A percentile compares a stretch with the other conserved stretches of the same genome.
phyloP scores from a whole-genome alignment of 2,329 filamentous ascomycete species.

The Pyrenochaeta sp. region DNA sequence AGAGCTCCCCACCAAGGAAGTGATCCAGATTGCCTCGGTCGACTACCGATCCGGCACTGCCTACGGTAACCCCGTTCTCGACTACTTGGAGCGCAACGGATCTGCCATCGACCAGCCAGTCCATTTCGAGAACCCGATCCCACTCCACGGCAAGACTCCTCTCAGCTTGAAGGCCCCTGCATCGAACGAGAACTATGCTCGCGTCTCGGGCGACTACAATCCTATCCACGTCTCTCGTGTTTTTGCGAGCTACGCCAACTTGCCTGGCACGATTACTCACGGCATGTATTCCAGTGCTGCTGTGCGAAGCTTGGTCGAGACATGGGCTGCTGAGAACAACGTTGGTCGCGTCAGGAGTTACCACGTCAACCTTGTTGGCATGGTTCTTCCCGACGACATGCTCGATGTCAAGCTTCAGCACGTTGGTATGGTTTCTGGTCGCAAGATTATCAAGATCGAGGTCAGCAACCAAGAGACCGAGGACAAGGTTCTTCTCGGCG shows the following conservation, averaged over 20 bases:
- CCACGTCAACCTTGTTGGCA: conserved; percentile 95
- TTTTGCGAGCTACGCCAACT: conserved; percentile 93
- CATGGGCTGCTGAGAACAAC: conserved; percentile 99
- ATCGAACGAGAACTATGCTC: conserved; percentile 97
- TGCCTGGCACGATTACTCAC: conserved; percentile 97
- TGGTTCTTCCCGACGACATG: conserved; percentile 97
- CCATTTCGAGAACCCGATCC: conserved; percentile 97
- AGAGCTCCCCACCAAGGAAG: conserved; percentile 94
- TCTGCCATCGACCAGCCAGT: conserved; percentile 94
- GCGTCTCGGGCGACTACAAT: conserved; percentile 98
- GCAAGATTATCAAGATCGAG: conserved; percentile 99
- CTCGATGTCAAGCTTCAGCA: conserved; percentile 96
- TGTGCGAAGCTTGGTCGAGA: conserved; percentile 94
- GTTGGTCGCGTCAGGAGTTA: conserved; percentile 96
- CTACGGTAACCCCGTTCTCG: conserved; percentile 94
- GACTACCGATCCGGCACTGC: conserved; percentile 93
- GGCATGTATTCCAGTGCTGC: conserved; percentile 99
- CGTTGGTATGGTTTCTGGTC: conserved; percentile 95
- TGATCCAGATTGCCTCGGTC: conserved; percentile 96
- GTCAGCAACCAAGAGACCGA: conserved; percentile 94
- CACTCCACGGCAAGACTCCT: conserved; percentile 89
- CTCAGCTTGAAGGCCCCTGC: conserved; percentile 89
- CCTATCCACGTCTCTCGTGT: conserved; percentile 98
- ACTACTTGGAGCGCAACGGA: conserved; percentile 92
- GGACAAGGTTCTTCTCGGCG: conserved; percentile 93